Base-by-base conservation (phyloP, 2,329 filamentous ascomycete species). In the Exophiala viscosa region DNA sequence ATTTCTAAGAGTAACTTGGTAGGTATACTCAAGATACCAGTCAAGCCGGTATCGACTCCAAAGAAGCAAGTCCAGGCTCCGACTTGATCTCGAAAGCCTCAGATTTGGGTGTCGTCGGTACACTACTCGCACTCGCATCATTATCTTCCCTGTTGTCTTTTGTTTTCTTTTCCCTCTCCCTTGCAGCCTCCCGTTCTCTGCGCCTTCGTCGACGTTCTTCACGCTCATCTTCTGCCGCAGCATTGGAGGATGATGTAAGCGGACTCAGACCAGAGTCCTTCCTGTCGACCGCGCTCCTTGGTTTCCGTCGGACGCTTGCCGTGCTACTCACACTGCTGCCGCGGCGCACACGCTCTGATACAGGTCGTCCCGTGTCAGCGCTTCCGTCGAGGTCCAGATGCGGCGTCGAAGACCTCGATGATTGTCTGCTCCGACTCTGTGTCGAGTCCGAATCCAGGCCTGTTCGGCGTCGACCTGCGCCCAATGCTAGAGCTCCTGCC, bases 291-390 rank as follows among this genome's bases (percentile, higher is more conserved):
- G 43, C 31, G 2, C 50, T 51, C 9, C 38, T 23, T 9, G 53
- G n/a, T 43, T 60, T 60, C 10, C 58, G 50, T 10, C 58, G 32
- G 20, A 50, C 46, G 18, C 58, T 60, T 10, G 58, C 55, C 17
- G 58, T 58, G 51, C 55, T 61, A 47, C 51, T 58, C 2, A 61
- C 60, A 34, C 59, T 61, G 50, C 60, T 63, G 5, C 60, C 60
- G 17, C 60, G 43, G 17, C 60, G 44, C 15, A 63, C 52, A 9
- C 59, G 51, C 10, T 62, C 60, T 1, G 54, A 47, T n/a, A n/a
- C n/a, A 8, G 49, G 44, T 5, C 50, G 44, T 5, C 50, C 50
- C 5, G 38, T 46, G 11, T 58, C 56, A 11, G 39, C 17, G 18
- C 46, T 45, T 18, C 51, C 57, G 28, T 57, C 60, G n/a, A 55